Conservation (phyloP, 441 rosid genomes). For the Syzygium malaccense region DNA sequence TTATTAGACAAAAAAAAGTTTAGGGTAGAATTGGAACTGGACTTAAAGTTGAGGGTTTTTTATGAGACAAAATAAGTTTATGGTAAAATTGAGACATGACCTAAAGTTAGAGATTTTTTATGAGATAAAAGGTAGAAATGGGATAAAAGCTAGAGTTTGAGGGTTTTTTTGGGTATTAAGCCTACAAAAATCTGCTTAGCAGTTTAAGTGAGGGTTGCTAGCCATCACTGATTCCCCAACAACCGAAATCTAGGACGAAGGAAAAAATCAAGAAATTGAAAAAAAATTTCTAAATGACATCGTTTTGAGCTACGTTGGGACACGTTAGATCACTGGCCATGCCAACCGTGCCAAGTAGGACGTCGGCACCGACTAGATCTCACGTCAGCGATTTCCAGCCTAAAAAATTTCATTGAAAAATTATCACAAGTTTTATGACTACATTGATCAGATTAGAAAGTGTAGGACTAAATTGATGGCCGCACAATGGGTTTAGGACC, state of each 20-base stretch:
- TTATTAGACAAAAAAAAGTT: too few relatives aligned
- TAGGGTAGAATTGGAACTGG: too few relatives aligned
- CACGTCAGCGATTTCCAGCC: too few relatives aligned
- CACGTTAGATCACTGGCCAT: background rate
- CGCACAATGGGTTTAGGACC: too few relatives aligned
- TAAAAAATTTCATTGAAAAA: background rate
- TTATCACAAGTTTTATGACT: background rate
- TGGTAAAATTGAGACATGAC: too few relatives aligned
- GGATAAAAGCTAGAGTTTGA: too few relatives aligned
- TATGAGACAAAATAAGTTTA: too few relatives aligned
- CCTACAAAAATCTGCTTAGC: too few relatives aligned
- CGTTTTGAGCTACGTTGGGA: accelerated
- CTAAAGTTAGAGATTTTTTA: too few relatives aligned
- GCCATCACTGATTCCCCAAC: accelerated
- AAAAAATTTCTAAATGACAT: accelerated
- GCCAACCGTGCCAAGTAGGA: accelerated
- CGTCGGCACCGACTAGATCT: accelerated
- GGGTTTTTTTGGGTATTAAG: too few relatives aligned
- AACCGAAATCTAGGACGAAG: accelerated
- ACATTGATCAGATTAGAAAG: accelerated
- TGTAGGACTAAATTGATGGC: background rate
- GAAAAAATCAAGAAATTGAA: background rate
- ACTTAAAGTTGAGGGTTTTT: too few relatives aligned
- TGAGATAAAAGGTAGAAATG: too few relatives aligned
- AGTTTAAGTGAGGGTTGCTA: accelerated